These are phyloP conservation scores for Cercophora newfieldiana DNA, from an alignment of 495 filamentous ascomycete genomes.

Conservation along the genomic window DNA sequence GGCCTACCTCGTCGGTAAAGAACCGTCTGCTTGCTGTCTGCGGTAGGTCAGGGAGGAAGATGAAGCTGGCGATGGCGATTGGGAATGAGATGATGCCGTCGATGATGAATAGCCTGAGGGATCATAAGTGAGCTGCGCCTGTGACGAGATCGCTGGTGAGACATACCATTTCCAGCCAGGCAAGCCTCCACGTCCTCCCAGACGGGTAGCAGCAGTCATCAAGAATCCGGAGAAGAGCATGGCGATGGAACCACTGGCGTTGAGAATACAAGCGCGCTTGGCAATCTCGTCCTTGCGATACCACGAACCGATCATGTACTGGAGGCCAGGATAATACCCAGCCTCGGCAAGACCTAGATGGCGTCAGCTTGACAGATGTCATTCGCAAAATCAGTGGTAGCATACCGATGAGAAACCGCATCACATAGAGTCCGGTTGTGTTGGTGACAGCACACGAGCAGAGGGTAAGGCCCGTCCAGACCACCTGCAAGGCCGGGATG, in stretches of 20 bases:
- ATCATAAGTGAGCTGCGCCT: no score
- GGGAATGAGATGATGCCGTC: slow-evolving; percentile 49
- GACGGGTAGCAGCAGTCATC: slow-evolving; percentile 58
- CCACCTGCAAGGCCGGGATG: slow-evolving; percentile 49
- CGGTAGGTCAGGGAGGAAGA: slow-evolving; percentile 61
- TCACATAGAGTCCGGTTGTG: slow-evolving; percentile 52
- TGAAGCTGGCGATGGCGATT: slow-evolving; percentile 56
- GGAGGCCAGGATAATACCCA: slow-evolving; percentile 49
- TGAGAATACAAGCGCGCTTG: slow-evolving; percentile 65
- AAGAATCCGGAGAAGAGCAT: slow-evolving; percentile 62
- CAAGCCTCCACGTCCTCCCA: slow-evolving; percentile 52
- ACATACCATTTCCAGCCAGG: slow-evolving; percentile 46
- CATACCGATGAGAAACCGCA: slow-evolving; percentile 57
- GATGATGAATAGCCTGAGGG: slow-evolving; percentile 47
- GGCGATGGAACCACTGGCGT: slow-evolving; percentile 53
- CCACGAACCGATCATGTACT: slow-evolving; percentile 54
- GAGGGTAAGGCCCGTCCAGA: slow-evolving; percentile 57
- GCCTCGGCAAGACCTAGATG: slow-evolving; percentile 42
- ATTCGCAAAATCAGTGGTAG: background rate
- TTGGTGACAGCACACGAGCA: slow-evolving; percentile 48
- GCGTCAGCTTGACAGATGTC: background rate
- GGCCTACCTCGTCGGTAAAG: slow-evolving; percentile 35
- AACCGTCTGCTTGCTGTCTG: slow-evolving; percentile 58
- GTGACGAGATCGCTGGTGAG: no score
- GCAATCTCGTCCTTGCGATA: slow-evolving; percentile 57